Base-by-base conservation (phyloP, 352 stramenopile species). In the Aphanomyces invadans region DNA sequence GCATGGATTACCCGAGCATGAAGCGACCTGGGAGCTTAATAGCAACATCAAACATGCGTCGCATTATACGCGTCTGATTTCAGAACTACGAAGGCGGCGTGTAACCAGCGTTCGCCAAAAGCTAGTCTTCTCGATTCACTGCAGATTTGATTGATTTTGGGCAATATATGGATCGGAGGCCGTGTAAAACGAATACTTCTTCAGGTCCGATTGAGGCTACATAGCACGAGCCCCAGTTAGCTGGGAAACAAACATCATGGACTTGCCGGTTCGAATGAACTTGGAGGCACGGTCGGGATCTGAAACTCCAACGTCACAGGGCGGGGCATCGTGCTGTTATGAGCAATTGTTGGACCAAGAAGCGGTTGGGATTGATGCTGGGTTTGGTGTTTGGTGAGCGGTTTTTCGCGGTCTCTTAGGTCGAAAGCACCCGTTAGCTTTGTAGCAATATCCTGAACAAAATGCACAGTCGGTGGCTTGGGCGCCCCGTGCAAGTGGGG, bases 1-100 rank as follows among this genome's bases (percentile, higher is more conserved):
- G 65, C 51, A 65, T 29, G 55, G 57, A 29, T 26, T 59, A n/a
- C 65, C 53, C 1, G 53, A 54, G 10, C n/a, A 17, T 9, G 51
- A 66, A 33, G 31, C 52, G 29, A 65, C n/a, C n/a, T n/a, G n/a
- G n/a, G n/a, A n/a, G n/a, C 55, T 0, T 70, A 54, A 42, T 52
- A 70, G 54, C 17, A 64, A 70, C 49, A n/a, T 70, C 21, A 60
- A 60, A 23, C 45, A 49, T n/a, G n/a, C 66, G 4, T 44, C 51
- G n/a, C 55, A 65, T 23, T 70, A 23, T 21, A 61, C n/a, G n/a
- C n/a, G n/a, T n/a, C n/a, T n/a, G n/a, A n/a, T n/a, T n/a, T n/a
- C n/a, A n/a, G n/a, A n/a, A n/a, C n/a, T n/a, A n/a, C n/a, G n/a
- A n/a, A n/a, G n/a, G n/a, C n/a, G n/a, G n/a, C n/a, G n/a, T n/a